Conservation (phyloP, 148 eudicot species). For the Silene uniflora region DNA sequence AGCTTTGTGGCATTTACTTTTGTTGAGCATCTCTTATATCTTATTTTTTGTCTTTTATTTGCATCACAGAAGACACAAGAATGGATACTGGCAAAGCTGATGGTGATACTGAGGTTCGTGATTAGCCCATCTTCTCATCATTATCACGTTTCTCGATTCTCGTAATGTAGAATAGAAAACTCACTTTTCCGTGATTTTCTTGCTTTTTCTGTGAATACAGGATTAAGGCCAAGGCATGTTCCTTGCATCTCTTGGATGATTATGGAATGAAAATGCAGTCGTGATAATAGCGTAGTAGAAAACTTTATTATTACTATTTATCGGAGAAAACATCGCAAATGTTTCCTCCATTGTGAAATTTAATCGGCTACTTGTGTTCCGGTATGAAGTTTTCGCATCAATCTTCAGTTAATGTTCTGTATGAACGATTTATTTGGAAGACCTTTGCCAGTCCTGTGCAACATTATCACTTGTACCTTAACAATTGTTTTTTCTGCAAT, state of each 20-base stretch:
- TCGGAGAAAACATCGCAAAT: neutral
- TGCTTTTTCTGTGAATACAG: slow-evolving; percentile 4
- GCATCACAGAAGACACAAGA: slow-evolving; percentile 12
- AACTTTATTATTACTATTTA: neutral
- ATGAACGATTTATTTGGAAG: neutral
- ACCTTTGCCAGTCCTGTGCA: neutral
- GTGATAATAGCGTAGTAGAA: slow-evolving; percentile 3
- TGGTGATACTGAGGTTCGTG: slow-evolving; percentile 17
- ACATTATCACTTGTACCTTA: neutral
- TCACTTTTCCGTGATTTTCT: neutral
- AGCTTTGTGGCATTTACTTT: neutral
- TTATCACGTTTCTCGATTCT: neutral
- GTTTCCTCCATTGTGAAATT: slow-evolving; percentile 7
- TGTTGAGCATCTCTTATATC: neutral
- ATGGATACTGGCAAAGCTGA: slow-evolving; percentile 13
- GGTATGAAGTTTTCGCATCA: neutral
- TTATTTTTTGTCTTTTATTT: neutral
- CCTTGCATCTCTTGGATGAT: slow-evolving; percentile 6
- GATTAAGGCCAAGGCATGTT: neutral
- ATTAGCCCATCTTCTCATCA: neutral
- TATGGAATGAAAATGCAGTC: neutral
- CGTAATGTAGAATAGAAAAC: neutral
- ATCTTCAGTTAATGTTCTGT: neutral
- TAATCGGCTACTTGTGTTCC: neutral
- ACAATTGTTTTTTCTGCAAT: neutral